A percentile compares a stretch with the other conserved stretches of the same genome.
These are phyloP conservation scores for Zygosaccharomyces kombuchaensis DNA, from an alignment of 805 yeast genomes.

Conservation along the genomic window DNA sequence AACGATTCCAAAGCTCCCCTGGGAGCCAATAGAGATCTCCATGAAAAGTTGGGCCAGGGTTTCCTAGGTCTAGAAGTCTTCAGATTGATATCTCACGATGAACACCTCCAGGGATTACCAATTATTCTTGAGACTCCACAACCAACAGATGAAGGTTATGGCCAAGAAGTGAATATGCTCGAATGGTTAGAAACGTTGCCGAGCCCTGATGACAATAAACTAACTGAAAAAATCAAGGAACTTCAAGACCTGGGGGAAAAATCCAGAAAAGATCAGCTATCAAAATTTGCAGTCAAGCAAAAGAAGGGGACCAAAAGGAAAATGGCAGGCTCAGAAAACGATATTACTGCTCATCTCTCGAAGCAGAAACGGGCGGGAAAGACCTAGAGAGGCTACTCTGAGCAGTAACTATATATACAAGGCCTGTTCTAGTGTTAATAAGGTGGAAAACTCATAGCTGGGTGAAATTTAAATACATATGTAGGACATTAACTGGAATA, in stretches of 20 bases:
- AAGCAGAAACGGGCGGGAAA: constrained; percentile 15
- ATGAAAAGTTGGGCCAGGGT: constrained; percentile 85
- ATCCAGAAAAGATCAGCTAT: constrained; percentile 65
- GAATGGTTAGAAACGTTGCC: constrained; percentile 60
- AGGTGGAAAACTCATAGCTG: neutral
- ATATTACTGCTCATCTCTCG: constrained; percentile 21
- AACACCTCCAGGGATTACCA: constrained; percentile 62
- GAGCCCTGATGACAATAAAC: constrained; percentile 49
- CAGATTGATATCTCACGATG: constrained; percentile 66
- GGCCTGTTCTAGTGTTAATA: too few species aligned
- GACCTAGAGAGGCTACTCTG: neutral
- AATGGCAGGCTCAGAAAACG: constrained; percentile 13
- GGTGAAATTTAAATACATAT: neutral
- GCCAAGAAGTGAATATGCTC: constrained; percentile 74
- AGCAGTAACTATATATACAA: too few species aligned
- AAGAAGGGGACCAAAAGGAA: constrained; percentile 29
- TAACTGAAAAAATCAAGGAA: constrained; percentile 42
- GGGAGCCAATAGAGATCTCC: constrained; percentile 86
- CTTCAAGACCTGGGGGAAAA: constrained; percentile 58
- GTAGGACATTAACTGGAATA: neutral
- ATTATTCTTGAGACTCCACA: constrained; percentile 86
- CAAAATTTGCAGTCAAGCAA: constrained; percentile 57
- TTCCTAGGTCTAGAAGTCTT: constrained; percentile 85
- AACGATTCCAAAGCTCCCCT: constrained; percentile 95
- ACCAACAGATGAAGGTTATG: constrained; percentile 63